Evolutionary conservation across 1,139 yeast species (phyloP), one percentile per base, ranked within the genome.

Genomic region (Arxiozyma slooffiae): DNA sequence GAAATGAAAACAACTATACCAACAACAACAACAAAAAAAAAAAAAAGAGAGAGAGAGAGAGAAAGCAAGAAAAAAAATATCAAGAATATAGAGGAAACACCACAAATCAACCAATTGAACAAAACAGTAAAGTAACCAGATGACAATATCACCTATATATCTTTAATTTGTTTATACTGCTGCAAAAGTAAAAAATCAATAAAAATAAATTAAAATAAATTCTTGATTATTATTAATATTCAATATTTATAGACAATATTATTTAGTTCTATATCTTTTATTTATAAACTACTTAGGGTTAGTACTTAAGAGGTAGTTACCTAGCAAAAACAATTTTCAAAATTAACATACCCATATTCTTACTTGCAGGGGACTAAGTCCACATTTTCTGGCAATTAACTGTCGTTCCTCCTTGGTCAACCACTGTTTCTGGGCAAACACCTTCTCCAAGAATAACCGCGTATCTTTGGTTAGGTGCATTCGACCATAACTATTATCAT

Each of bases 141-240:
- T 24, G 34, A 42, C 45, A 42, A 30, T 26, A 42, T 30, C 34
- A 42, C 36, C 38, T 42, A 42, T 21, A 42, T 42, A 42, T 34
- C 45, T 42, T 42, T 42, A 42, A 47, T 47, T 47, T 42, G 45
- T 47, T 41, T 47, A 47, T 47, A 47, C 49, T 47, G 49, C 45
- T 4, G 59, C 60, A 42, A 58, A 56, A 41, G 57, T 30, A 30
- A 30, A 30, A n/a, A 30, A 30, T 30, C n/a, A 30, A n/a, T n/a
- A n/a, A 30, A 30, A 8, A n/a, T 16, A 30, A 30, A 30, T 30
- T 14, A 30, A 30, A 2, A 30, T 8, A 30, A 30, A 30, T 30
- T 30, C 36, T 4, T 30, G 7, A 11, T 14, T 30, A 30, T 30
- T 30, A 30, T 11, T 30, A 30, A 14, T 30, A 14, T 3, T 30